phyloP scores from a whole-genome alignment of 2,329 filamentous ascomycete species.

The Sporothrix schenckii region DNA sequence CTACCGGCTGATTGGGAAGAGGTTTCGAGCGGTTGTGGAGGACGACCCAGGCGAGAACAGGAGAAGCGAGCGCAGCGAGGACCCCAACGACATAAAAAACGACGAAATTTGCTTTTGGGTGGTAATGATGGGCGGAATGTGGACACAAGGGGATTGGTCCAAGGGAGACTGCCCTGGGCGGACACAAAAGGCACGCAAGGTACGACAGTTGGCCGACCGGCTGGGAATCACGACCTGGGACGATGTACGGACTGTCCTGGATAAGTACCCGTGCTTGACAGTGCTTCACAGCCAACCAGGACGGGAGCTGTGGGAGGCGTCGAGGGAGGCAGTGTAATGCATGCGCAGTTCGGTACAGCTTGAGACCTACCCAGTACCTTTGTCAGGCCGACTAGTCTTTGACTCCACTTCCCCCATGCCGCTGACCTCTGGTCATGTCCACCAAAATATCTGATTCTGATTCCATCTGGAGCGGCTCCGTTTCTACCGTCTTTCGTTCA shows the following conservation, averaged over 20 bases:
- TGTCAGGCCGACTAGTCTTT: too few species aligned
- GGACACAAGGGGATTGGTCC: slow-evolving; percentile 4
- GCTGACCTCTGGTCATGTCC: too few species aligned
- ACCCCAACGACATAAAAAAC: background rate
- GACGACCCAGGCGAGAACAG: background rate
- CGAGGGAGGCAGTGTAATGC: background rate
- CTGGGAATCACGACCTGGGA: background rate
- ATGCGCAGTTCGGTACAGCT: too few species aligned
- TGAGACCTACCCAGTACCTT: too few species aligned
- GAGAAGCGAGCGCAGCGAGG: background rate
- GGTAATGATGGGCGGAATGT: slow-evolving; percentile 1
- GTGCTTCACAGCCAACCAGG: slow-evolving; percentile 7
- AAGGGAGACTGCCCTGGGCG: background rate
- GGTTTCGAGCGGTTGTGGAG: background rate
- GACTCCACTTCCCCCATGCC: too few species aligned
- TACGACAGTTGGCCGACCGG: background rate
- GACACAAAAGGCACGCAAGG: background rate
- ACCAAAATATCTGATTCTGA: too few species aligned
- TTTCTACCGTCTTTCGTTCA: background rate
- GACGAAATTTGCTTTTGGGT: slow-evolving; percentile 8
- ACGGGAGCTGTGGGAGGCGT: background rate
- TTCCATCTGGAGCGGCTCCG: too few species aligned
- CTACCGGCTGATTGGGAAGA: background rate
- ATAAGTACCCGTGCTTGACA: slow-evolving; percentile 4
- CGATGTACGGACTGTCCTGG: background rate